Conservation (phyloP, 495 filamentous ascomycete genomes). For the Diplogelasinospora grovesii region DNA sequence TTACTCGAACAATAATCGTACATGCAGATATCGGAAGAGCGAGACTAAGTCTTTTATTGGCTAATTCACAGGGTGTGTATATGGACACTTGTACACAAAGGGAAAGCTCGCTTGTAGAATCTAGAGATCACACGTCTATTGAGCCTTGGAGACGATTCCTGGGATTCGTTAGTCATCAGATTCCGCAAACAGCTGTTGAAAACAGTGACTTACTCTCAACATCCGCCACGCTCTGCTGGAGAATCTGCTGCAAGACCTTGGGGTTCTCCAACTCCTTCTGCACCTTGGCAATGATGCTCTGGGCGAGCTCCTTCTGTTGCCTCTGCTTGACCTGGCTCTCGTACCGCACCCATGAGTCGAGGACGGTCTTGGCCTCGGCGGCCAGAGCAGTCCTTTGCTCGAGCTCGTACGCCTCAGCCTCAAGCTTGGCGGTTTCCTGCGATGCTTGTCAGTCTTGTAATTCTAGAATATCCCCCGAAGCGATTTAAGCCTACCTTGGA, state of each 20-base stretch:
- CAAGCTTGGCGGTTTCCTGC: conserved; percentile 92
- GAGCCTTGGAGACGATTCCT: conserved; percentile 51
- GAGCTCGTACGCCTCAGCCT: conserved; percentile 92
- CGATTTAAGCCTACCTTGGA: conserved; percentile 67
- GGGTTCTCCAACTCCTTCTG: conserved; percentile 97
- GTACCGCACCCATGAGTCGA: conserved; percentile 98
- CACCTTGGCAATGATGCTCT: conserved; percentile 89
- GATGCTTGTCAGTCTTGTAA: conserved; percentile 9
- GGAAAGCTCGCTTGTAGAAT: conserved; percentile 35
- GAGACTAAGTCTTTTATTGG: conserved; percentile 27
- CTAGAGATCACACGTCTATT: conserved; percentile 41
- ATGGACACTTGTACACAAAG: conserved; percentile 40
- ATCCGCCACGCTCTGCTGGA: conserved; percentile 89
- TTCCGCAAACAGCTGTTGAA: neutral
- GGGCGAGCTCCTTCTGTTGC: conserved; percentile 92
- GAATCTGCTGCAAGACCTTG: conserved; percentile 87
- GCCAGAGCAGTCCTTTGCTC: conserved; percentile 90
- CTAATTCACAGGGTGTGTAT: conserved; percentile 42
- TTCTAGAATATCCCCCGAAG: neutral
- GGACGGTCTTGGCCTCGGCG: conserved; percentile 84
- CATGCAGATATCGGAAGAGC: neutral
- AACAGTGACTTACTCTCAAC: conserved; percentile 76
- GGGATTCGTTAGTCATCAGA: conserved; percentile 18
- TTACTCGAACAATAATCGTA: no score
- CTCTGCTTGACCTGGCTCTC: conserved; percentile 97